Evolutionary conservation across 208 protist genomes (phyloP).

Genomic region (Trypanosoma melophagium): DNA sequence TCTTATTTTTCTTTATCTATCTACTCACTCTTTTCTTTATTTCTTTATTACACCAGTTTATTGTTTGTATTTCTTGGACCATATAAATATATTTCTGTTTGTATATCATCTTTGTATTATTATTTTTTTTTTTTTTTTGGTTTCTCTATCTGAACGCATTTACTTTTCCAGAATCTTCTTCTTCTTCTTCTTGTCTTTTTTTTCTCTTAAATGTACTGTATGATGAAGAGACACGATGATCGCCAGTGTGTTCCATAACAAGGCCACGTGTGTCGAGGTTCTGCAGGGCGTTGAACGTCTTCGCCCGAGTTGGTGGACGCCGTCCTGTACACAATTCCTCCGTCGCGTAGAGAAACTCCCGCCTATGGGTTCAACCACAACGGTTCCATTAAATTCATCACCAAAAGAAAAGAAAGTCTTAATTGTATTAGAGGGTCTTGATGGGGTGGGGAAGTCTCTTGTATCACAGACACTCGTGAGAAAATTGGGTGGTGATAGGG

Average conservation of each 20-base stretch:
- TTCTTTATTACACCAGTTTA: too few relatives aligned
- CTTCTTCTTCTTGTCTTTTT: constrained; percentile 17
- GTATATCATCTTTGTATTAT: background rate
- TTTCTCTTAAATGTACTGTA: too few relatives aligned
- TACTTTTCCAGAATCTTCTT: background rate
- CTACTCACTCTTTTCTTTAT: too few relatives aligned
- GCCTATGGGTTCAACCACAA: background rate
- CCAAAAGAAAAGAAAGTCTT: constrained; percentile 26
- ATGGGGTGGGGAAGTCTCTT: constrained; percentile 71
- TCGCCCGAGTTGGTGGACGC: constrained; percentile 57
- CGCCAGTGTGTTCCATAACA: constrained; percentile 47
- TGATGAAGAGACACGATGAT: constrained; percentile 6
- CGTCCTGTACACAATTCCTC: constrained; percentile 43
- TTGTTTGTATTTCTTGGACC: too few relatives aligned
- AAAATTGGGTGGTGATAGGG: constrained; percentile 30
- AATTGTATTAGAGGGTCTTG: constrained; percentile 64
- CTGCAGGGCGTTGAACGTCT: constrained; percentile 33
- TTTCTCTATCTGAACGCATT: too few relatives aligned
- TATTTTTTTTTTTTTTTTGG: too few relatives aligned
- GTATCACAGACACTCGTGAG: constrained; percentile 42
- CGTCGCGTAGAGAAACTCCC: background rate
- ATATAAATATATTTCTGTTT: too few relatives aligned
- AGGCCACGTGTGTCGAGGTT: constrained; percentile 37
- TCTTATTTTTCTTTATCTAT: background rate
- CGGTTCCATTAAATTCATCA: background rate